Evolutionary conservation across 768 basidiomycete species (phyloP), one percentile per base, ranked within the genome.

Genomic region (Tricholomella constricta): DNA sequence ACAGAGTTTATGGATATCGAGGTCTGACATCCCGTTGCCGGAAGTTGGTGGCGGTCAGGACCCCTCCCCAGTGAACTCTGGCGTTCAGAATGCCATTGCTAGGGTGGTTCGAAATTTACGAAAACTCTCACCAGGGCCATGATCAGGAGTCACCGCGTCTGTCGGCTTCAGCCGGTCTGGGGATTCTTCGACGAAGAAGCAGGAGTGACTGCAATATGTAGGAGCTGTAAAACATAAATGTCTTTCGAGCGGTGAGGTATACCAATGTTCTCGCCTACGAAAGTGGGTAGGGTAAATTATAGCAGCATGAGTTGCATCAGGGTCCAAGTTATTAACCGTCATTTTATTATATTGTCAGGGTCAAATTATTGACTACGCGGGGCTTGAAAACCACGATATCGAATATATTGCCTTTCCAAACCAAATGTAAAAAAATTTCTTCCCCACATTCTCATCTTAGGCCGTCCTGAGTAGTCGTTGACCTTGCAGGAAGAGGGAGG

Each of bases 1-100:
- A 43, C 64, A 57, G n/a, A 54, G 48, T 12, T 59, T 45, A 41
- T 62, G 55, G 23, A 75, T 69, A 48, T 72, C 65, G 40, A 50
- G 43, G 62, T 73, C 69, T 36, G 63, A 56, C 55, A 62, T 61
- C 36, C 38, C n/a, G 45, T n/a, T 15, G 20, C 17, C 22, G 31
- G 37, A 45, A 17, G 2, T 11, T 19, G 31, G 29, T 17, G 25
- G 26, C 9, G 29, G 43, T 45, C 52, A 27, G 14, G 25, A 53
- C 48, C n/a, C n/a, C 43, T 26, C 25, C 23, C 2, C 17, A 29
- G 14, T 17, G 4, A 11, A n/a, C n/a, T n/a, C n/a, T n/a, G n/a
- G n/a, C 43, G 26, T 27, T 44, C 43, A 44, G 6, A 8, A 8
- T 12, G 25, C 26, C 43, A 40, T 40, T 19, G 3, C 9, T 12